Conservation (phyloP, 805 yeast genomes). For the Pichia rugopelliculosa region DNA sequence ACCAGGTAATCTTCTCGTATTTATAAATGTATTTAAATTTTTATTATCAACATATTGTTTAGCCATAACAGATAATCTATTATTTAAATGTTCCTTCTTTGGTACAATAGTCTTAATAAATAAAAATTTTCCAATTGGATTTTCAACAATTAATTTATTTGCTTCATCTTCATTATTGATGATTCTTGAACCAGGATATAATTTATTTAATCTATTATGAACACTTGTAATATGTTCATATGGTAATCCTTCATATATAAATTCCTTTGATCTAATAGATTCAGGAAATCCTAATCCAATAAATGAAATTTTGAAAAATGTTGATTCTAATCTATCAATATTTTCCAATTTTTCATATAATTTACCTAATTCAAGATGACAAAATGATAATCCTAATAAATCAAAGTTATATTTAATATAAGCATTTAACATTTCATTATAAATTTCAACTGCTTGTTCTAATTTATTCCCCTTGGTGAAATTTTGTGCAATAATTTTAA, state of each 20-base stretch:
- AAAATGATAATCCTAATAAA: slow-evolving; percentile 64
- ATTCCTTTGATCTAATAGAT: slow-evolving; percentile 66
- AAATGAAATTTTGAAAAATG: slow-evolving; percentile 72
- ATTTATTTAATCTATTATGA: slow-evolving; percentile 62
- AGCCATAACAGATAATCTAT: slow-evolving; percentile 50
- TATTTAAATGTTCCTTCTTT: slow-evolving; percentile 35
- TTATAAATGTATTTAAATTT: slow-evolving; percentile 61
- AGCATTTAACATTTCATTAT: slow-evolving; percentile 68
- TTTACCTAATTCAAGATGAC: slow-evolving; percentile 58
- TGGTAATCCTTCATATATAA: slow-evolving; percentile 78
- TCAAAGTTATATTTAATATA: slow-evolving; percentile 70
- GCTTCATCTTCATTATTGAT: slow-evolving; percentile 52
- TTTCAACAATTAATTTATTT: slow-evolving; percentile 36
- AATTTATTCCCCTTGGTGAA: slow-evolving; percentile 64
- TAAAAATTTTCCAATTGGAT: slow-evolving; percentile 65
- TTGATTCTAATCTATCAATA: slow-evolving; percentile 66
- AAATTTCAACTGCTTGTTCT: slow-evolving; percentile 74
- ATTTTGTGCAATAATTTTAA: slow-evolving; percentile 61
- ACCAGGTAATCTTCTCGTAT: slow-evolving; percentile 66
- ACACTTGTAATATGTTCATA: slow-evolving; percentile 83
- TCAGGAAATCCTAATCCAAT: slow-evolving; percentile 82
- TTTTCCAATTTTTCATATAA: slow-evolving; percentile 61
- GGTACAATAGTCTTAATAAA: slow-evolving; percentile 72
- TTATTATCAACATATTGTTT: slow-evolving; percentile 70
- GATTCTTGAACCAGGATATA: slow-evolving; percentile 78